Evolutionary conservation across 352 stramenopile genomes (phyloP).

Genomic region (Globisporangium ultimum): DNA sequence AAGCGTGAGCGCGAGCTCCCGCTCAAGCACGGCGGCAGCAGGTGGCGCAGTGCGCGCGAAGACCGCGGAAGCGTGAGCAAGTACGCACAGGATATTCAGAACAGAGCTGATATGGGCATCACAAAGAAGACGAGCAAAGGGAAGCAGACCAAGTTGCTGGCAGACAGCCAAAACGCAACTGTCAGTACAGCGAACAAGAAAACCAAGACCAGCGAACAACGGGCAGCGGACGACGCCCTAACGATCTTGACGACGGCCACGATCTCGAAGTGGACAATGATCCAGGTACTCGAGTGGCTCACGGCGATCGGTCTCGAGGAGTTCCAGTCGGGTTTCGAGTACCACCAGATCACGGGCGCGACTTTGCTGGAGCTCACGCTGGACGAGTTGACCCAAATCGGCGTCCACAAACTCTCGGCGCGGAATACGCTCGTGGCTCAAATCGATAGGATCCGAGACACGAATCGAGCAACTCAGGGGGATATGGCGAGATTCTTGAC

Average conservation of each 20-base stretch:
- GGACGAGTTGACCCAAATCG: constrained; percentile 46
- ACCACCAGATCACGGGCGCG: constrained; percentile 65
- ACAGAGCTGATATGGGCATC: constrained; percentile 17
- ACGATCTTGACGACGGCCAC: constrained; percentile 32
- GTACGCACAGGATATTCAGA: constrained; percentile 65
- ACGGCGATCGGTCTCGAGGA: constrained; percentile 52
- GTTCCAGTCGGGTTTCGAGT: constrained; percentile 69
- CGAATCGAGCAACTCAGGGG: constrained; percentile 12
- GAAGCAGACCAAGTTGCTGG: neutral
- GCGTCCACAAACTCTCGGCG: constrained; percentile 47
- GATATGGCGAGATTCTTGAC: neutral
- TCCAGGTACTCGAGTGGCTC: constrained; percentile 69
- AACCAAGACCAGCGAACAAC: neutral
- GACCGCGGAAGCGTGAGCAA: constrained; percentile 66
- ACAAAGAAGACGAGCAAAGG: neutral
- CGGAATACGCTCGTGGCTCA: constrained; percentile 57
- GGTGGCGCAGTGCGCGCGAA: constrained; percentile 75
- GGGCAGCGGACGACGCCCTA: neutral
- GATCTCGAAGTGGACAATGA: constrained; percentile 45
- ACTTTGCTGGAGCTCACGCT: constrained; percentile 40
- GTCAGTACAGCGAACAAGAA: constrained; percentile 21
- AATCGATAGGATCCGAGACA: constrained; percentile 43
- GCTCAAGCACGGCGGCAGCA: constrained; percentile 57
- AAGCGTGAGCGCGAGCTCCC: constrained; percentile 49
- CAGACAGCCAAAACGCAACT: neutral